Evolutionary conservation across 192 early-diverging fungal species (phyloP).

Genomic region (Lobosporangium transversale): DNA sequence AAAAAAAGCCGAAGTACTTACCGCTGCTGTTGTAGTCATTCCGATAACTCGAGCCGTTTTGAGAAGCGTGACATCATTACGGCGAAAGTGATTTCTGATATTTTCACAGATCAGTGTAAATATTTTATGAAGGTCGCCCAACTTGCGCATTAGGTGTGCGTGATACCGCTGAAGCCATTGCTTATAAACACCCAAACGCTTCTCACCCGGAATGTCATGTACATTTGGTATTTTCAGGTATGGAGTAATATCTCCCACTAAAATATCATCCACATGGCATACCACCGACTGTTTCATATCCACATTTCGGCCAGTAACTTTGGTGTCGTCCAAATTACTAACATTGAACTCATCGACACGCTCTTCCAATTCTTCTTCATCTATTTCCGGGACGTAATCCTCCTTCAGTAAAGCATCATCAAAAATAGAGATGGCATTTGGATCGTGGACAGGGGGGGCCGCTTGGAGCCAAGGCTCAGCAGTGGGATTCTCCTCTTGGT

Average conservation of each 20-base stretch:
- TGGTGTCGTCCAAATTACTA: slow-evolving; percentile 29
- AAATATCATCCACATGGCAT: slow-evolving; percentile 16
- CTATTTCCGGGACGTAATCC: slow-evolving; percentile 56
- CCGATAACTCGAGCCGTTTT: slow-evolving; percentile 57
- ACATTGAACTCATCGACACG: slow-evolving; percentile 55
- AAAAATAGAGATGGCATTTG: slow-evolving; percentile 41
- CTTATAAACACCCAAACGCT: slow-evolving; percentile 49
- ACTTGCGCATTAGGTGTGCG: background rate
- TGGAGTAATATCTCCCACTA: slow-evolving; percentile 17
- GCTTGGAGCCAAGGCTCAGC: slow-evolving; percentile 26
- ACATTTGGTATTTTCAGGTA: slow-evolving; percentile 27
- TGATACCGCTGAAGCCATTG: slow-evolving; percentile 39
- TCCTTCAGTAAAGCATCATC: slow-evolving; percentile 42
- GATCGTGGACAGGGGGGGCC: slow-evolving; percentile 32
- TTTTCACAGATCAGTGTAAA: slow-evolving; percentile 37
- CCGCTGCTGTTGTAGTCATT: slow-evolving; percentile 69
- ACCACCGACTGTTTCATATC: slow-evolving; percentile 41
- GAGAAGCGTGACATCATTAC: slow-evolving; percentile 36
- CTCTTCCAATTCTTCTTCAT: slow-evolving; percentile 60
- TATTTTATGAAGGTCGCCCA: slow-evolving; percentile 16
- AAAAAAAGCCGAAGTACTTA: too few relatives aligned
- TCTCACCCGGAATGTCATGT: slow-evolving; percentile 36
- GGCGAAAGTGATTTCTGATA: slow-evolving; percentile 24
- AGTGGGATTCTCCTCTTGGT: slow-evolving; percentile 33
- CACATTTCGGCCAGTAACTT: slow-evolving; percentile 11